These are phyloP conservation scores for Millerago galiae DNA, from an alignment of 805 yeast genomes.

Conservation along the genomic window DNA sequence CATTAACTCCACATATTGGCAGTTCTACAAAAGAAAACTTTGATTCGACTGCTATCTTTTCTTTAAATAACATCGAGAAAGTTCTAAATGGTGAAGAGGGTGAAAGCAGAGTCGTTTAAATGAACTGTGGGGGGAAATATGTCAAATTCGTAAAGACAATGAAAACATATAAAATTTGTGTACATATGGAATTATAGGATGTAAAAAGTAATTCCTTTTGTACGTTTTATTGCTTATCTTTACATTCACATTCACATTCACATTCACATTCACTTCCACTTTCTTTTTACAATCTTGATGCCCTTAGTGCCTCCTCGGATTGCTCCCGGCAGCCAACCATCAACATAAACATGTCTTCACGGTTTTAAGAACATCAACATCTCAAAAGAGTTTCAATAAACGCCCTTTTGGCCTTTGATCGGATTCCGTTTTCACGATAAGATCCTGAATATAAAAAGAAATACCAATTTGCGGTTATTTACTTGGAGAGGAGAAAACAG, in stretches of 20 bases:
- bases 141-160: neutral
- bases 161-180: too few species aligned
- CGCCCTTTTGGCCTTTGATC: neutral
- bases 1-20: constrained; percentile 58
- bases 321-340: too few species aligned
- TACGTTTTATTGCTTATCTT: too few species aligned
- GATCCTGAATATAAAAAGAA: neutral
- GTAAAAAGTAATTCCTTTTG: too few species aligned
- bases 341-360: neutral
- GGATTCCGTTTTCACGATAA: neutral
- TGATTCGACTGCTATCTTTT: constrained; percentile 36
- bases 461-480: neutral
- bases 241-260: too few species aligned
- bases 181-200: too few species aligned
- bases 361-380: neutral
- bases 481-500: neutral
- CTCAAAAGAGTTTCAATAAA: constrained; percentile 4
- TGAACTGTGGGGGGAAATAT: neutral
- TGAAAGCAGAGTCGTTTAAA: constrained; percentile 14
- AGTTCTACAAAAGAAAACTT: constrained; percentile 46
- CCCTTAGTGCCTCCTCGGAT: too few species aligned
- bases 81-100: constrained; percentile 27
- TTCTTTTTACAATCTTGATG: neutral
- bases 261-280: too few species aligned
- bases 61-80: constrained; percentile 37